Evolutionary conservation across 2,329 filamentous ascomycete species (phyloP).

Genomic region (Aspergillus costaricaensis): DNA sequence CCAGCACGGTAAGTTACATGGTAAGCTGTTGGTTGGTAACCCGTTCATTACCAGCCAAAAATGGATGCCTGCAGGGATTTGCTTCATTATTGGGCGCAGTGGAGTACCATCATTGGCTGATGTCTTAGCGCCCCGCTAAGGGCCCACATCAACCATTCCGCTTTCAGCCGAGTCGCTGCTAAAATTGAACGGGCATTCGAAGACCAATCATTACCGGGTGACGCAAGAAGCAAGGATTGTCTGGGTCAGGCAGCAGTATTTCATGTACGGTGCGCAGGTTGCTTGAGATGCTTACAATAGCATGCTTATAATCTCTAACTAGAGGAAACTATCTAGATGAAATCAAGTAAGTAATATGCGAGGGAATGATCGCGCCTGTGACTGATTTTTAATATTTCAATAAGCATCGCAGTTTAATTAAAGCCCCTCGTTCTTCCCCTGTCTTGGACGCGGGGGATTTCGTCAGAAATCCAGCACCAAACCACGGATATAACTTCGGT

Average conservation of each 20-base stretch:
- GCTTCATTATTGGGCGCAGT: background rate
- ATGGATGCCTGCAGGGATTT: constrained; percentile 3
- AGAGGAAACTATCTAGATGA: no score
- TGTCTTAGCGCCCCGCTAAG: background rate
- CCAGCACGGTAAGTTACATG: background rate
- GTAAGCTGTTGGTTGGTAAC: background rate
- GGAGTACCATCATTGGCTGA: background rate
- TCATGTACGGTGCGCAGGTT: background rate
- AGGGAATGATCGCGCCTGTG: no score
- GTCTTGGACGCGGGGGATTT: no score
- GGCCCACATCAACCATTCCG: background rate
- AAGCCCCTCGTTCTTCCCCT: no score
- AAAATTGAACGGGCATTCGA: background rate
- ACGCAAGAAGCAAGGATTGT: constrained; percentile 9
- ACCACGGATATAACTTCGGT: no score
- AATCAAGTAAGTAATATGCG: background rate
- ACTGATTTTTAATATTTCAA: no score
- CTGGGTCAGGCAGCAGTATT: constrained; percentile 8
- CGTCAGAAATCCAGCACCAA: no score
- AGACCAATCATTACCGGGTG: background rate
- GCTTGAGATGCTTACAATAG: background rate
- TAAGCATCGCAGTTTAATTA: no score
- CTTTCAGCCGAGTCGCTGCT: background rate
- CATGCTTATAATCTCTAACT: background rate
- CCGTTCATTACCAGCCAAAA: background rate